phyloP scores from a whole-genome alignment of 1,139 yeast species.

The Blastobotrys indianensis region DNA sequence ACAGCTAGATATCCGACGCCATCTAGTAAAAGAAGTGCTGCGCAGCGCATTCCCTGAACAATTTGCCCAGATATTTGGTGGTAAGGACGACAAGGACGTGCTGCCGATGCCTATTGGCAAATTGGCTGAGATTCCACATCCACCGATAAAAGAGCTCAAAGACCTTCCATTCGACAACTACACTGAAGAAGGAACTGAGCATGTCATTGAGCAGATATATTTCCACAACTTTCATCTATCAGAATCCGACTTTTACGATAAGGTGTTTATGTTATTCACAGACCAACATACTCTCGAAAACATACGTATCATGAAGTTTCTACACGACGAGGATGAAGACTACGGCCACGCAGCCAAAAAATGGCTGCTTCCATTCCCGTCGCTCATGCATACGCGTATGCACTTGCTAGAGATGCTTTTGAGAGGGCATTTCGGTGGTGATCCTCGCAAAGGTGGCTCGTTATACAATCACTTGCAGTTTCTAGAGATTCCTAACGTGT shows the following conservation, averaged over 20 bases:
- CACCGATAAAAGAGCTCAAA: not conserved
- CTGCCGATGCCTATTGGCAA: constrained; percentile 7
- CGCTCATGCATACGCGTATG: constrained; percentile 11
- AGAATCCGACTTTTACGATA: constrained; percentile 6
- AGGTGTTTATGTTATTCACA: constrained; percentile 9
- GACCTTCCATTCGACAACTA: constrained; percentile 10
- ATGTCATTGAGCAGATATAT: constrained; percentile 9
- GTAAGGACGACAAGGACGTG: not conserved
- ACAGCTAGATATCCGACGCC: constrained; percentile 5
- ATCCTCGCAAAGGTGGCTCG: constrained; percentile 10
- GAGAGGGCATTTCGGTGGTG: constrained; percentile 11
- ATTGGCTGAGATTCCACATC: not conserved
- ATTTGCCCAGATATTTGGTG: not conserved
- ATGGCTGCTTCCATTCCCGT: constrained; percentile 11
- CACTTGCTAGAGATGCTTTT: constrained; percentile 10
- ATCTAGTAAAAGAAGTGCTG: constrained; percentile 4
- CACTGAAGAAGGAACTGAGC: constrained; percentile 11
- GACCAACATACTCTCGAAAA: constrained; percentile 10
- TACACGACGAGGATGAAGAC: constrained; percentile 7
- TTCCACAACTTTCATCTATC: constrained; percentile 2
- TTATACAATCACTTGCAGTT: constrained; percentile 8
- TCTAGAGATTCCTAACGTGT: constrained; percentile 6
- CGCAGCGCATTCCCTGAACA: constrained; percentile 3
- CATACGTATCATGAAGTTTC: constrained; percentile 5
- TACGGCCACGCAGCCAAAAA: constrained; percentile 5